phyloP scores from a whole-genome alignment of 768 basidiomycete species.

The Amanita pseudoporphyria region DNA sequence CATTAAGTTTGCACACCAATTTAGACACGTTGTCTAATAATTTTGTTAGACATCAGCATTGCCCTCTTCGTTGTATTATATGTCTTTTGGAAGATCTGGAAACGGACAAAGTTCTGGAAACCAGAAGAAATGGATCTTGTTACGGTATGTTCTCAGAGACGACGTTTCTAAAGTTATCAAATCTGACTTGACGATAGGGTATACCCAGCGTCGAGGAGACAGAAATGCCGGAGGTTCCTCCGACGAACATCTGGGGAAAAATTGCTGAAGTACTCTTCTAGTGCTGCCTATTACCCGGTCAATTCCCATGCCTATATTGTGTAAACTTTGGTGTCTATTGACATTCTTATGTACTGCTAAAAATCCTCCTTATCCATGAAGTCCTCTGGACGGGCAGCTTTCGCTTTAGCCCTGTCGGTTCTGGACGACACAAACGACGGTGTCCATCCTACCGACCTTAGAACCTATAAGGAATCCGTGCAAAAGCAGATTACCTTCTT shows the following conservation, averaged over 20 bases:
- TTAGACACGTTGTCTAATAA: background rate
- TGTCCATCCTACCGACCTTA: slow-evolving; percentile 69
- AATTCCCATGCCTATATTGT: background rate
- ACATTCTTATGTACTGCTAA: background rate
- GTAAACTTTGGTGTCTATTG: background rate
- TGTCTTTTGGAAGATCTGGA: slow-evolving; percentile 32
- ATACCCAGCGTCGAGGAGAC: slow-evolving; percentile 67
- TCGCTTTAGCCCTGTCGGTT: slow-evolving; percentile 60
- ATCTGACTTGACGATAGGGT: slow-evolving; percentile 28
- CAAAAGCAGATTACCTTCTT: slow-evolving; percentile 46
- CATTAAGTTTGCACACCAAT: background rate
- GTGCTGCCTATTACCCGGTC: slow-evolving; percentile 1
- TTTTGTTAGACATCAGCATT: slow-evolving; percentile 32
- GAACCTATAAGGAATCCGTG: background rate
- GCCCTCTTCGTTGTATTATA: slow-evolving; percentile 35
- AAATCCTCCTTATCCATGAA: slow-evolving; percentile 99
- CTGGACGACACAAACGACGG: no score
- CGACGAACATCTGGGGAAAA: slow-evolving; percentile 39
- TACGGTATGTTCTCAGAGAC: slow-evolving; percentile 32
- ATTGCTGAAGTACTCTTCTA: slow-evolving; percentile 46
- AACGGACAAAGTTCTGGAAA: slow-evolving; percentile 39
- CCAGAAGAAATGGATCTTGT: slow-evolving; percentile 63
- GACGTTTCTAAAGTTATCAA: background rate
- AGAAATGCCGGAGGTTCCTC: slow-evolving; percentile 40
- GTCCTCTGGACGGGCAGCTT: slow-evolving; percentile 67